Evolutionary conservation across 495 filamentous ascomycete genomes (phyloP), one percentile per base, ranked within the genome.

Genomic region (Letharia lupina): DNA sequence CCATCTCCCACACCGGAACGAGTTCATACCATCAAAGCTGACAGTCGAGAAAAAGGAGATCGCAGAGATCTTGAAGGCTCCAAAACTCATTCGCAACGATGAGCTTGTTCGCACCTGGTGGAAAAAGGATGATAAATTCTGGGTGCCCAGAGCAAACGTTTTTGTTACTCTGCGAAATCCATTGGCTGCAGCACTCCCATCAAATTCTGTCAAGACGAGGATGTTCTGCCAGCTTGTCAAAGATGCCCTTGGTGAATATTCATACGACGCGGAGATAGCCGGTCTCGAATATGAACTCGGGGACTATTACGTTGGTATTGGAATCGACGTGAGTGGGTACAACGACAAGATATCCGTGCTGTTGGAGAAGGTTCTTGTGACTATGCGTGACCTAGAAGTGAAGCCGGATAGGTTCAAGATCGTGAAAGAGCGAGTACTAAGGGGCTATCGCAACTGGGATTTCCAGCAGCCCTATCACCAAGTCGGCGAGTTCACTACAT

Each of bases 81-180:
- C 94, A 1, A 89, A 87, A 70, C 83, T 99, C 44, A 89, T 99
- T 66, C 88, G 93, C 68, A 91, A 95, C 71, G 94, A 96, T 68
- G 83, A 89, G 28, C 77, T 85, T 11, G 85, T 89, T 3, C 86
- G 94, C 41, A 86, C 90, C n/a, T 99, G 94, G 94, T 97, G 85
- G 77, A 99, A 99, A 82, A 98, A 98, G 77, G 94, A 99, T 70
- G 94, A 99, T 70, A 90, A 86, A 0, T 99, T 97, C 78, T 99
- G 94, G 94, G 94, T 99, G 6, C 94, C 94, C 3, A 97, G 96
- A 75, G 94, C 87, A 0, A 96, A 89, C 68, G 74, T 97, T 20
- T 83, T 91, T 70, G 82, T 96, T 50, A 89, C 85, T 60, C 82
- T 95, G 68, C 84, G 89, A 67, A 96, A 89, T 64, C 89, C 91